Percentiles rank a stretch among this genome's conserved stretches.
Evolutionary conservation across 305 asterid species (phyloP).

Genomic region (Fraxinus floribunda): DNA sequence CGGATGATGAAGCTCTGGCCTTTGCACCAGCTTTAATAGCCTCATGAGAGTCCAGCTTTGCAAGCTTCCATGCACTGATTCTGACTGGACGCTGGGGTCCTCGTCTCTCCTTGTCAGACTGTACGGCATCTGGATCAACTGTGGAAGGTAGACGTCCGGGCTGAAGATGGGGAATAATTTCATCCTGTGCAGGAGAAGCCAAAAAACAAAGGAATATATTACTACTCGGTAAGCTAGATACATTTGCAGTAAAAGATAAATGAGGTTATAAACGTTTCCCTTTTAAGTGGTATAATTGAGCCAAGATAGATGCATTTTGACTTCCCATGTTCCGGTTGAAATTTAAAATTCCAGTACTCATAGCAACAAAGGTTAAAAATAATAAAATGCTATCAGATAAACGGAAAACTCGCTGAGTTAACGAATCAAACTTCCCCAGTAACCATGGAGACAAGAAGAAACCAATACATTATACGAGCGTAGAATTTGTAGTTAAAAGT

Average conservation of each 20-base stretch:
- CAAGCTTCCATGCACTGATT: conserved; percentile 97
- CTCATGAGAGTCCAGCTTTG: conserved; percentile 78
- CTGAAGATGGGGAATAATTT: conserved; percentile 82
- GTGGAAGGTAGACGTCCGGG: conserved; percentile 90
- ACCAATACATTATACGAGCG: not conserved
- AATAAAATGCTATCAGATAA: not conserved
- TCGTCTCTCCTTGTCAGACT: conserved; percentile 62
- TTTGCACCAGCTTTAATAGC: conserved; percentile 92
- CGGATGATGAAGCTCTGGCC: conserved; percentile 95
- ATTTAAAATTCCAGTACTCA: not conserved
- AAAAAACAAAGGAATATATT: not conserved
- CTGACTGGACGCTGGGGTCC: conserved; percentile 63
- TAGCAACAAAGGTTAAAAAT: not conserved
- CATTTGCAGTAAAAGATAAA: not conserved
- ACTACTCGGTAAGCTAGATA: not conserved
- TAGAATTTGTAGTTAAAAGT: not conserved
- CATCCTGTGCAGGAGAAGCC: conserved; percentile 51
- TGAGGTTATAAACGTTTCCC: not conserved
- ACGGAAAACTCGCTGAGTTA: not conserved
- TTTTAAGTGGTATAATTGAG: not conserved
- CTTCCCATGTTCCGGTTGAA: not conserved
- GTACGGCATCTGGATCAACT: conserved; percentile 76
- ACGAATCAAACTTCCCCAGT: not conserved
- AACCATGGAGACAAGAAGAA: not conserved
- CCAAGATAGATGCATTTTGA: not conserved